Percentiles rank a stretch among this genome's conserved stretches.
These are phyloP conservation scores for Fraxinus albicans DNA, from an alignment of 305 asterid species.

Conservation along the genomic window DNA sequence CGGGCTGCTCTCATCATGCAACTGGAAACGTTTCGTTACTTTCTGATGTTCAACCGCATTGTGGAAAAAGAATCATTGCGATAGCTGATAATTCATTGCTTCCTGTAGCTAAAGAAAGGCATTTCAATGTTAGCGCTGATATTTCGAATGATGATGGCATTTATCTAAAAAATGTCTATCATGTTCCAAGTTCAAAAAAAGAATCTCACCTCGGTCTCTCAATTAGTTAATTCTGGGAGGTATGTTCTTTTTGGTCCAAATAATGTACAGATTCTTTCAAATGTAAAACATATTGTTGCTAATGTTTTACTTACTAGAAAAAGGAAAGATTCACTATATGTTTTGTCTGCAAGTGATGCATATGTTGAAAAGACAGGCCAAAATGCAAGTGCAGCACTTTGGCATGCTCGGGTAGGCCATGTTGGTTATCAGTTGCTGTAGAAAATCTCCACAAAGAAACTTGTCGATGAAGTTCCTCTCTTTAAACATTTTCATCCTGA, in stretches of 20 bases:
- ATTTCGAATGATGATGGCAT: too few species aligned
- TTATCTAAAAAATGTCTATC: too few species aligned
- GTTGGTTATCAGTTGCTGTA: background rate
- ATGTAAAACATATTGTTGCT: background rate
- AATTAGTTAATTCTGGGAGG: too few species aligned
- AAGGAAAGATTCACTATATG: background rate
- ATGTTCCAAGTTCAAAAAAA: too few species aligned
- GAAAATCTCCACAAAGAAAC: background rate
- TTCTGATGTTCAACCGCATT: too few species aligned
- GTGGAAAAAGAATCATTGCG: background rate
- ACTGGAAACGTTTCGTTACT: too few species aligned
- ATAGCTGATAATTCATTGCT: background rate
- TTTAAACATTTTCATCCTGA: background rate
- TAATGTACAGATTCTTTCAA: background rate
- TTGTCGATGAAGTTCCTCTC: background rate
- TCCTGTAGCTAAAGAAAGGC: background rate
- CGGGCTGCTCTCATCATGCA: too few species aligned
- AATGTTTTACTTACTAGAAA: background rate
- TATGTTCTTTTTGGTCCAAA: too few species aligned
- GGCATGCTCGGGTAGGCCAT: constrained; percentile 23
- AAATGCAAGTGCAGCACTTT: background rate
- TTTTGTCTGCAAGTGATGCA: background rate
- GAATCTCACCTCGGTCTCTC: too few species aligned
- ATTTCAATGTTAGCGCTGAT: background rate
- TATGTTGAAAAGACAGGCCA: background rate